Conservation (phyloP, 176 grass and related monocot species). For the Oropetium thomaeum region DNA sequence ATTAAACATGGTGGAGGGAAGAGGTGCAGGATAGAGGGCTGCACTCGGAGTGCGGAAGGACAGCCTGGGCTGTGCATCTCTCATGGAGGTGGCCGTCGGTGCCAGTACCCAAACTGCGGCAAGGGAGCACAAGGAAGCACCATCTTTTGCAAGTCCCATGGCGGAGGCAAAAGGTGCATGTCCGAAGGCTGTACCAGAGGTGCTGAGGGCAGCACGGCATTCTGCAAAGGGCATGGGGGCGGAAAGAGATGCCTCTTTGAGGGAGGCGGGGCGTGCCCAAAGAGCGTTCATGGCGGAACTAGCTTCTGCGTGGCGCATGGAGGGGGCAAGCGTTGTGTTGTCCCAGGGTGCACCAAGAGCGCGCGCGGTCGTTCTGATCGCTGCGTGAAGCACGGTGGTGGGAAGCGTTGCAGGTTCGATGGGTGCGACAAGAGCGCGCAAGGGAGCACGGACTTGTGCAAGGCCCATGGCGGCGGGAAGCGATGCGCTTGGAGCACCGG, state of each 20-base stretch:
- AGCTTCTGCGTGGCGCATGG: constrained; percentile 85
- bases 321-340: constrained; percentile 65
- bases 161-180: constrained; percentile 80
- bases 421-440: constrained; percentile 81
- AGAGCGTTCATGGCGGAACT: constrained; percentile 82
- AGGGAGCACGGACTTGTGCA: constrained; percentile 87
- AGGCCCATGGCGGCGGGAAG: constrained; percentile 72
- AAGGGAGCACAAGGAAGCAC: constrained; percentile 90
- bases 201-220: constrained; percentile 72
- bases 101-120: constrained; percentile 51
- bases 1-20: constrained; percentile 87
- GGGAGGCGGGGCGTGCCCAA: constrained; percentile 66
- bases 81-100: constrained; percentile 82
- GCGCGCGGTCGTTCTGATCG: constrained; percentile 68
- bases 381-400: constrained; percentile 86
- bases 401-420: constrained; percentile 65
- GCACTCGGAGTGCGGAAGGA: constrained; percentile 67
- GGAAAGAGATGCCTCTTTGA: constrained; percentile 87
- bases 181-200: constrained; percentile 75
- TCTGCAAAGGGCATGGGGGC: constrained; percentile 80
- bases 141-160: constrained; percentile 83
- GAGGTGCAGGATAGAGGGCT: constrained; percentile 70
- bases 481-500: constrained; percentile 59
- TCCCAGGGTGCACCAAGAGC: constrained; percentile 68
- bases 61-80: constrained; percentile 79